Evolutionary conservation across 176 grass and related monocot genomes (phyloP).

Genomic region (Elymus sibiricus): DNA sequence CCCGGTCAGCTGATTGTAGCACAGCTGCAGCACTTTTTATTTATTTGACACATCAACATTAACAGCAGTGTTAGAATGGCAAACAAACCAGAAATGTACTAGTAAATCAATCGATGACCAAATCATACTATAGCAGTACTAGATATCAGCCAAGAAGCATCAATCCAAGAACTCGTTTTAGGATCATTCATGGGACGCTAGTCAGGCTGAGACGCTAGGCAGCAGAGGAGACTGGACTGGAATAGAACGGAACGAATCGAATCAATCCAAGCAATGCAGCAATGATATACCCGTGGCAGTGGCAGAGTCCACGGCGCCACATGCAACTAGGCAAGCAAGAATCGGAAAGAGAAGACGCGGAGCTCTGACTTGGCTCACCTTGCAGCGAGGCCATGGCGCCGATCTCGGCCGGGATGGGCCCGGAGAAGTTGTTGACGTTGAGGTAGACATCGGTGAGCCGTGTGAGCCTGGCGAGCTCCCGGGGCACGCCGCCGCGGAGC

Average conservation of each 20-base stretch:
- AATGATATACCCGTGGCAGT: not conserved
- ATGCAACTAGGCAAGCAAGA: constrained; percentile 20
- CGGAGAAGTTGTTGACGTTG: constrained; percentile 77
- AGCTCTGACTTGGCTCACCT: constrained; percentile 45
- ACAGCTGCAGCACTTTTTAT: constrained; percentile 78
- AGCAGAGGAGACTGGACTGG: not conserved
- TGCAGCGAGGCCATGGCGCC: constrained; percentile 69
- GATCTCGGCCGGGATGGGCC: constrained; percentile 61
- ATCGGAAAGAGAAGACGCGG: not conserved
- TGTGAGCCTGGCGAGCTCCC: constrained; percentile 44
- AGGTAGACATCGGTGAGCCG: constrained; percentile 87
- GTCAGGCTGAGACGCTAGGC: not conserved
- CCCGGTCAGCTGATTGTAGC: constrained; percentile 91
- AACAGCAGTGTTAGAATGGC: not conserved
- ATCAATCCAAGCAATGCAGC: constrained; percentile 9
- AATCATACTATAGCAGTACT: not conserved
- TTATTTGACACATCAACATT: not conserved
- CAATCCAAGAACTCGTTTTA: not conserved
- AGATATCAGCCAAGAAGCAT: constrained; percentile 1
- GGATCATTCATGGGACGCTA: not conserved
- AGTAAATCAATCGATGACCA: constrained; percentile 18
- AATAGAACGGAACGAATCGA: not conserved
- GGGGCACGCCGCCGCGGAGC: constrained; percentile 56
- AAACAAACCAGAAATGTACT: not conserved
- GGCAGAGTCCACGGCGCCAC: constrained; percentile 27